A percentile compares a stretch with the other conserved stretches of the same genome.
Evolutionary conservation across 345 rosid species (phyloP).

Genomic region (Gossypium ekmanianum): DNA sequence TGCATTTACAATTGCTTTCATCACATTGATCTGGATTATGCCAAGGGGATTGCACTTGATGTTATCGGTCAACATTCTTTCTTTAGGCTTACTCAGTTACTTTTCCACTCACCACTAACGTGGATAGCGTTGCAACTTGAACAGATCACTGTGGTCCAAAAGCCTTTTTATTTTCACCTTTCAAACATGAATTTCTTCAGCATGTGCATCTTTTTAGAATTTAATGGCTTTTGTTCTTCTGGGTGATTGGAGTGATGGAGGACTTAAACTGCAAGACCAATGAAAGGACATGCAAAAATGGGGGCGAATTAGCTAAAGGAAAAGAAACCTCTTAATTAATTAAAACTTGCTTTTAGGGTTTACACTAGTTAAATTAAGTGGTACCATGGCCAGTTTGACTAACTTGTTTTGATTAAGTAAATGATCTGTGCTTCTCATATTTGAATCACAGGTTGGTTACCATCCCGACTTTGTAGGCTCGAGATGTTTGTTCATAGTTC

Average conservation of each 20-base stretch:
- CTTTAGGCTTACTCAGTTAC: neutral
- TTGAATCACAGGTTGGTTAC: neutral
- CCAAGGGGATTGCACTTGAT: too few relatives aligned
- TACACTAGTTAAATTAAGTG: neutral
- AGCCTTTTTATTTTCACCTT: neutral
- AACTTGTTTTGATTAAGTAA: slow-evolving; percentile 15
- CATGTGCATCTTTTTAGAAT: neutral
- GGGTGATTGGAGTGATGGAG: neutral
- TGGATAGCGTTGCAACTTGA: neutral
- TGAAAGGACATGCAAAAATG: neutral
- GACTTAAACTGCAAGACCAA: neutral
- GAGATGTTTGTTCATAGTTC: slow-evolving; percentile 7
- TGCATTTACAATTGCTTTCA: neutral
- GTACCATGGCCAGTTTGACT: neutral
- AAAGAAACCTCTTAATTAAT: neutral
- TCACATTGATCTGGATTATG: too few relatives aligned
- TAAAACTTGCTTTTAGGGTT: neutral
- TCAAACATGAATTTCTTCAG: neutral
- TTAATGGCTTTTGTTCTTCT: neutral
- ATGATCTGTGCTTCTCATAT: slow-evolving; percentile 15
- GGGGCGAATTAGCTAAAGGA: neutral
- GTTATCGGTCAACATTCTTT: neutral
- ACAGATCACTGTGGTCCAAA: neutral
- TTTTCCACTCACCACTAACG: neutral
- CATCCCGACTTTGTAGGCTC: slow-evolving; percentile 9